Base-by-base conservation (phyloP, 805 yeast genomes). In the Scheffersomyces spartinae region DNA sequence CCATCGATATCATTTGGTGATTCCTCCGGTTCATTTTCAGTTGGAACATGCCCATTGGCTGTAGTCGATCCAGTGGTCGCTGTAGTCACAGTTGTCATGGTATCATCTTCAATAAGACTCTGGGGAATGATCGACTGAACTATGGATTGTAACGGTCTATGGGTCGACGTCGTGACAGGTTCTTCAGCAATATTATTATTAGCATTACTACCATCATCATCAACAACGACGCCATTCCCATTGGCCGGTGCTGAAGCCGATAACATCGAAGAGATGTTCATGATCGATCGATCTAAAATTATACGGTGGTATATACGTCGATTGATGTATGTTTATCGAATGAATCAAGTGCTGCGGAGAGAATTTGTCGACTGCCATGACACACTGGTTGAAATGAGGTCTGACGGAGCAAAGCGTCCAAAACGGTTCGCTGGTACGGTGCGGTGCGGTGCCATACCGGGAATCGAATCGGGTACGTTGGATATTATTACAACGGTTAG, bases 201-300 rank as follows among this genome's bases (percentile, higher is more conserved):
- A 7, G 22, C 22, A 8, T 7, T 7, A 7, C 15, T 15, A 11
- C 16, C 8, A 6, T 5, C 9, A 14, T 10, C 13, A 10, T n/a
- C n/a, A n/a, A n/a, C n/a, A n/a, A n/a, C n/a, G n/a, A n/a, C n/a
- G n/a, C n/a, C n/a, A n/a, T n/a, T n/a, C n/a, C n/a, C n/a, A n/a
- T n/a, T n/a, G n/a, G n/a, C 28, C 5, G 18, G 23, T 8, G 28
- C 24, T 4, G 28, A 14, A 14, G 19, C 28, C 17, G 17, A 23
- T 17, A 25, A 17, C 28, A 26, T 26, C 7, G 24, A 20, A 9
- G 24, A 21, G 11, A 26, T 26, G 16, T 26, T 26, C 28, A 25
- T 25, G 13, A 7, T 13, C 7, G 5, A 18, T n/a, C 10, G 12
- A 18, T 12, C 10, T 18, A 7, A 18, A 10, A 5, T 10, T 6